Evolutionary conservation across 352 stramenopile species (phyloP).

Genomic region (Pythium diclinum): DNA sequence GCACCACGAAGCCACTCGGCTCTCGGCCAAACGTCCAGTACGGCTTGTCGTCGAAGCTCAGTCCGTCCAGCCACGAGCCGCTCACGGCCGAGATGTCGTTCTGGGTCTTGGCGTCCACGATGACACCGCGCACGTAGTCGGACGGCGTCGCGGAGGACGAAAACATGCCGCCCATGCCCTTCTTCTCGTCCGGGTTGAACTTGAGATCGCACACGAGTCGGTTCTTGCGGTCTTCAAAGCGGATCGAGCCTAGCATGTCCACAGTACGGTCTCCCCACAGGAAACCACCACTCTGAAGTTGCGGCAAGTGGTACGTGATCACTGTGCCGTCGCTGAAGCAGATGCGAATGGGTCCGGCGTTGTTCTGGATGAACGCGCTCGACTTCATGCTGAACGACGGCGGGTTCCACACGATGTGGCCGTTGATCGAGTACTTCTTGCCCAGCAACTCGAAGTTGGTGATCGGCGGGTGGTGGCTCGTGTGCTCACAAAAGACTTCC

Average conservation of each 20-base stretch:
- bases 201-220: slow-evolving; percentile 63
- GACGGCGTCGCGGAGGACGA: slow-evolving; percentile 71
- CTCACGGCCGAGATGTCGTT: slow-evolving; percentile 65
- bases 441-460: slow-evolving; percentile 81
- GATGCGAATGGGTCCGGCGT: slow-evolving; percentile 70
- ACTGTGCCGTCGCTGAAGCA: slow-evolving; percentile 63
- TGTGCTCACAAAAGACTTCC: slow-evolving; percentile 79
- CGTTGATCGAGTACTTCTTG: slow-evolving; percentile 67
- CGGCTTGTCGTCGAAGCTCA: slow-evolving; percentile 60
- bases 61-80: slow-evolving; percentile 76
- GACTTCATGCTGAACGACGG: slow-evolving; percentile 81
- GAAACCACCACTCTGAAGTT: slow-evolving; percentile 69
- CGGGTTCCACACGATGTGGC: slow-evolving; percentile 64
- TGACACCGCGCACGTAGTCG: slow-evolving; percentile 60
- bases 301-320: slow-evolving; percentile 69
- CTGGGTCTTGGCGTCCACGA: slow-evolving; percentile 59
- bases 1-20: slow-evolving; percentile 57
- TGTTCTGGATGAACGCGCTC: slow-evolving; percentile 79
- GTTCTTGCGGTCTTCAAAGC: slow-evolving; percentile 81
- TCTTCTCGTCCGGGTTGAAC: slow-evolving; percentile 83
- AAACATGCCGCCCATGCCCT: slow-evolving; percentile 86
- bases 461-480: slow-evolving; percentile 81
- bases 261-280: slow-evolving; percentile 82
- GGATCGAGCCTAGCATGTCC: slow-evolving; percentile 61
- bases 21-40: slow-evolving; percentile 72